These are phyloP conservation scores for Phytophthora citricola DNA, from an alignment of 352 stramenopile genomes.

Conservation along the genomic window DNA sequence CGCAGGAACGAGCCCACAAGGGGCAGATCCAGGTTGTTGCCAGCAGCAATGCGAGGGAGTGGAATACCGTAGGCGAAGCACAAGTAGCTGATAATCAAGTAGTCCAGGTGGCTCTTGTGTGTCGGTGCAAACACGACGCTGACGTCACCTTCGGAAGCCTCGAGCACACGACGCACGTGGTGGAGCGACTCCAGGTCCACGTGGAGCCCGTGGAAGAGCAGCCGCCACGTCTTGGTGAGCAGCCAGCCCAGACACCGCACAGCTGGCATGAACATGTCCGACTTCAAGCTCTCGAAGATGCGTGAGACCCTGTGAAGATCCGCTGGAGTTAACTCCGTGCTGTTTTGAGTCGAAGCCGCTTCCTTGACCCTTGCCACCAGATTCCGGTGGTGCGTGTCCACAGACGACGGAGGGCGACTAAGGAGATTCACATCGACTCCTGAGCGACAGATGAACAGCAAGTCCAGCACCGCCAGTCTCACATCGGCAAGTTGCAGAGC, in stretches of 20 bases:
- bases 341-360: conserved; percentile 3
- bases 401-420: conserved; percentile 47
- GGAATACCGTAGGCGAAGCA: conserved; percentile 90
- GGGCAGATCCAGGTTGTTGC: conserved; percentile 89
- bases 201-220: conserved; percentile 76
- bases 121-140: conserved; percentile 88
- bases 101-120: conserved; percentile 91
- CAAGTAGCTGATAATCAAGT: conserved; percentile 91
- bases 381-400: conserved; percentile 49
- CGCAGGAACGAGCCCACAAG: conserved; percentile 84
- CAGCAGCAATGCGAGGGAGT: conserved; percentile 82
- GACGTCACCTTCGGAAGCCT: conserved; percentile 54
- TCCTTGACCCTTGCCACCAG: conserved; percentile 47
- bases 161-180: conserved; percentile 58
- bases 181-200: conserved; percentile 75
- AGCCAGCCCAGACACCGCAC: conserved; percentile 81
- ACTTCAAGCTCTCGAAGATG: conserved; percentile 74
- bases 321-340: conserved; percentile 21
- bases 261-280: conserved; percentile 77
- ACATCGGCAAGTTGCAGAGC: conserved; percentile 51
- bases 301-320: conserved; percentile 47
- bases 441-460: conserved; percentile 70
- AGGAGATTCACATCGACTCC: conserved; percentile 62
- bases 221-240: conserved; percentile 81
- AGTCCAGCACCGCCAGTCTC: conserved; percentile 63